Base-by-base conservation (phyloP, 2,329 filamentous ascomycete species). In the Alternaria panax region DNA sequence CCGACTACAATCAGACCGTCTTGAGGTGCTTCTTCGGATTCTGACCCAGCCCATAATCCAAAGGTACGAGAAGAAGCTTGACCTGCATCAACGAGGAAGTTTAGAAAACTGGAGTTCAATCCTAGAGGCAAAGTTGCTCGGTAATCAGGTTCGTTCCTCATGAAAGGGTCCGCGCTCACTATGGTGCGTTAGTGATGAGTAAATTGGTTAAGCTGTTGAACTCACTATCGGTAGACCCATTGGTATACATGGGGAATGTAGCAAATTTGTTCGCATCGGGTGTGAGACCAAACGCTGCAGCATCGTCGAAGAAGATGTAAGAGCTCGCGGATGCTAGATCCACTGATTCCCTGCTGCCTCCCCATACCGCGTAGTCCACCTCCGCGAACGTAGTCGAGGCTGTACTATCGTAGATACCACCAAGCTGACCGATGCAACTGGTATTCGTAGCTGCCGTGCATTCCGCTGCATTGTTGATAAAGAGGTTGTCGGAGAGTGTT, bases 1-100 rank as follows among this genome's bases (percentile, higher is more conserved):
- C 64, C 64, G 24, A 67, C 51, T 7, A 67, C 45, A 2, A 67
- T 56, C 34, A 67, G 51, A 41, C 64, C 64, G n/a, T 63, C 62
- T 42, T 67, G 62, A 38, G 64, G 60, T 6, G 64, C 51, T 24
- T 54, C 57, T 40, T 63, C 62, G 4, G 62, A 67, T 47, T 65
- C 64, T 18, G 64, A 67, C 28, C 64, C 64, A 30, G 53, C 62
- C 64, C 64, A 67, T 14, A 67, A 24, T 48, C 64, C 64, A 27
- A 62, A 67, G 3, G 62, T 65, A 30, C 59, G 57, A 5, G 64
- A 67, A n/a, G 64, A 67, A 46, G 64, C 62, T 48, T 67, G 64
- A 3, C 57, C 64, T 12, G 64, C 54, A 14, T 67, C 62, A 12
- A 61, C 62, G 34, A 67, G 60, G 36, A 52, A 52, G 30, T 67